These are phyloP conservation scores for Parascedosporium putredinis DNA, from an alignment of 2,329 filamentous ascomycete genomes.

Conservation along the genomic window DNA sequence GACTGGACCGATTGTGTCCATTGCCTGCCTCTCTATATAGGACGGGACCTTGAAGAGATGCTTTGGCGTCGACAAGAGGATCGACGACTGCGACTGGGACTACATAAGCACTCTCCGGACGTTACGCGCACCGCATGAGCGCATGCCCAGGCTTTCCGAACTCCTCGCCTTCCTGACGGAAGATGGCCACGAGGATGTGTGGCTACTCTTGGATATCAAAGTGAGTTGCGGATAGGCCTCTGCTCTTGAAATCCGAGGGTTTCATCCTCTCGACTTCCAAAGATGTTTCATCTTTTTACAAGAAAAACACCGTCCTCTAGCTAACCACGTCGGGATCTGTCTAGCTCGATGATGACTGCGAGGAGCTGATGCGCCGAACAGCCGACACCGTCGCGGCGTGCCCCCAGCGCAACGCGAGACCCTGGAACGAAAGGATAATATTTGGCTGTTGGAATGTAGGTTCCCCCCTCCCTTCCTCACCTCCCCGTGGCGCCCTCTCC, in stretches of 20 bases:
- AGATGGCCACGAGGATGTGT: slow-evolving; percentile 56
- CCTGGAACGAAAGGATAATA: slow-evolving; percentile 66
- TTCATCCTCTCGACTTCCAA: too few species aligned
- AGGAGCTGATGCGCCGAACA: slow-evolving; percentile 60
- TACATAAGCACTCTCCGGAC: slow-evolving; percentile 62
- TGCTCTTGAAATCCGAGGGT: background rate
- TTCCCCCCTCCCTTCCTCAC: slow-evolving; percentile 5
- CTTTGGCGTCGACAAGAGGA: slow-evolving; percentile 62
- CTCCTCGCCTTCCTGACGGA: slow-evolving; percentile 60
- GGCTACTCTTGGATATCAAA: slow-evolving; percentile 86
- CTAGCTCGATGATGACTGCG: slow-evolving; percentile 58
- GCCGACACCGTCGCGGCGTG: slow-evolving; percentile 50
- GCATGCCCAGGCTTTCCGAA: slow-evolving; percentile 65
- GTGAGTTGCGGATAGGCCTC: slow-evolving; percentile 27
- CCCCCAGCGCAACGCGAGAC: slow-evolving; percentile 28
- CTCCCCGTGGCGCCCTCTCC: background rate
- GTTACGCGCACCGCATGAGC: slow-evolving; percentile 52
- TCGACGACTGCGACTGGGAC: slow-evolving; percentile 68
- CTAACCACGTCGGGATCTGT: too few species aligned
- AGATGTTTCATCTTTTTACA: too few species aligned
- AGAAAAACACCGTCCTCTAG: too few species aligned
- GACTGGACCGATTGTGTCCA: too few species aligned
- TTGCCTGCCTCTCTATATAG: slow-evolving; percentile 24
- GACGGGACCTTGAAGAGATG: slow-evolving; percentile 71
- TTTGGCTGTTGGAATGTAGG: slow-evolving; percentile 72